phyloP scores from a whole-genome alignment of 2,329 filamentous ascomycete genomes.

The Davidsoniella virescens region DNA sequence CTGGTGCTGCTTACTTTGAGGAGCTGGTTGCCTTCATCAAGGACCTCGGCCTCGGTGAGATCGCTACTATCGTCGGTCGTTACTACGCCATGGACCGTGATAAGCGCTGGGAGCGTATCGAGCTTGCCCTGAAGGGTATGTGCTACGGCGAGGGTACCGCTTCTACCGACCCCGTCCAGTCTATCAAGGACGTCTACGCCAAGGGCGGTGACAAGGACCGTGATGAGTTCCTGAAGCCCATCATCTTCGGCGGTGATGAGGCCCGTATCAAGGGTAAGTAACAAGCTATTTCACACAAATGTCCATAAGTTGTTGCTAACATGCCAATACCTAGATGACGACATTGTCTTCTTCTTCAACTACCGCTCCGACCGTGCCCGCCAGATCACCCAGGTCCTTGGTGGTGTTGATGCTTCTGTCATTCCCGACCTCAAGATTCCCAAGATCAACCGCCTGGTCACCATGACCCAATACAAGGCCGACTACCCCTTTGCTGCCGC shows the following conservation, averaged over 20 bases:
- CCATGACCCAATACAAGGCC: constrained; percentile 97
- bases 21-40: constrained; percentile 64
- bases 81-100: constrained; percentile 99
- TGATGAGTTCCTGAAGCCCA: constrained; percentile 96
- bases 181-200: constrained; percentile 75
- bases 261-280: constrained; percentile 62
- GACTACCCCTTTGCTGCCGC: constrained; percentile 87
- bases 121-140: constrained; percentile 77
- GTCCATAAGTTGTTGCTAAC: not conserved
- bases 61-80: constrained; percentile 84
- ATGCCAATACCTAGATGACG: constrained; percentile 44
- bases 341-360: constrained; percentile 99
- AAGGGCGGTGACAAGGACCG: constrained; percentile 53
- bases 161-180: constrained; percentile 67
- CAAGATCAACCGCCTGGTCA: constrained; percentile 68
- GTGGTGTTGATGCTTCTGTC: constrained; percentile 80
- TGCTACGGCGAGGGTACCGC: constrained; percentile 75
- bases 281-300: not conserved
- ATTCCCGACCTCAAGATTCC: constrained; percentile 86
- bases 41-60: constrained; percentile 71
- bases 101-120: constrained; percentile 94
- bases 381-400: constrained; percentile 87
- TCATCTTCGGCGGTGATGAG: constrained; percentile 80
- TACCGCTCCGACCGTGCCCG: constrained; percentile 96
- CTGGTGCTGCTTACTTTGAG: constrained; percentile 72